Evolutionary conservation across 116 monocot genomes (phyloP).

Genomic region (Posidonia oceanica): DNA sequence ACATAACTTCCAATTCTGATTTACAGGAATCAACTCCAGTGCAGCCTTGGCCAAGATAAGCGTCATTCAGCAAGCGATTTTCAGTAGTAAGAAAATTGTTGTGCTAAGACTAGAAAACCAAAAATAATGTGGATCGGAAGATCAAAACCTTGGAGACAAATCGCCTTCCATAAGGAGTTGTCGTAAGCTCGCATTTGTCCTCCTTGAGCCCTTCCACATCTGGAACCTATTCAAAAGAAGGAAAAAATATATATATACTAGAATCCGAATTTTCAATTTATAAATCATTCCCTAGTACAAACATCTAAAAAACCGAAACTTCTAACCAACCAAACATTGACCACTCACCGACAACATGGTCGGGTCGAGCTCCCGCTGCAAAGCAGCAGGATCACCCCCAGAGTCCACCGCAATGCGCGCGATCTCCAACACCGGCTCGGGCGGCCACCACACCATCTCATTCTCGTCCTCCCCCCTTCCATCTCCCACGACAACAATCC

Average conservation of each 20-base stretch:
- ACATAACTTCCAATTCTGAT: too few species aligned
- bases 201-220: conserved; percentile 59
- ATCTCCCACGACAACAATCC: conserved; percentile 1
- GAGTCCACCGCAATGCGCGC: conserved; percentile 72
- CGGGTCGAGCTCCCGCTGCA: conserved; percentile 65
- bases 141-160: conserved; percentile 56
- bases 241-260: too few species aligned
- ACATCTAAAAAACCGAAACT: too few species aligned
- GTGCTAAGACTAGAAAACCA: too few species aligned
- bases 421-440: conserved; percentile 76
- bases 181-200: conserved; percentile 76
- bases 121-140: too few species aligned
- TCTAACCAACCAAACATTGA: not conserved
- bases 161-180: conserved; percentile 68
- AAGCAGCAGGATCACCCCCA: conserved; percentile 47
- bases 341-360: conserved; percentile 49
- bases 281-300: too few species aligned
- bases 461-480: conserved; percentile 10
- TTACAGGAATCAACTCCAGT: too few species aligned
- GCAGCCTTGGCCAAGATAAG: too few species aligned
- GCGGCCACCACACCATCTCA: conserved; percentile 72
- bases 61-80: too few species aligned
- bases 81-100: too few species aligned
- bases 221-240: conserved; percentile 40
- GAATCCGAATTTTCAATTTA: too few species aligned